These are phyloP conservation scores for Camellia granthamiana DNA, from an alignment of 148 eudicot species.

Conservation along the genomic window DNA sequence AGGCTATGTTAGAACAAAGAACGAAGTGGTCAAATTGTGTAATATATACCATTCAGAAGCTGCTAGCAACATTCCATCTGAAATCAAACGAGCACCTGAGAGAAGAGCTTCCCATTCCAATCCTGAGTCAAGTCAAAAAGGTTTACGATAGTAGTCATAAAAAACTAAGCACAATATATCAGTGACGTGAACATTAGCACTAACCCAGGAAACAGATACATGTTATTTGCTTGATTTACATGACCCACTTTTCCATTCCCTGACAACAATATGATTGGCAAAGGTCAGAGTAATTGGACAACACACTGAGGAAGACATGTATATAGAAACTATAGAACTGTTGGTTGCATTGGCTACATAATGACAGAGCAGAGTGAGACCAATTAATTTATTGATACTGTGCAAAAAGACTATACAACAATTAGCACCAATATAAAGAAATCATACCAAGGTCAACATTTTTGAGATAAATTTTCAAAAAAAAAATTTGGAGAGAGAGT, in stretches of 20 bases:
- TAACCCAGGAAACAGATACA: slow-evolving; percentile 98
- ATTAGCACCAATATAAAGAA: neutral
- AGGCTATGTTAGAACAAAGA: no score
- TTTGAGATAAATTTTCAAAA: slow-evolving; percentile 85
- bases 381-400: neutral
- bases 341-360: neutral
- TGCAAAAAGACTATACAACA: neutral
- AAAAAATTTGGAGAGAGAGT: neutral
- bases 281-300: neutral
- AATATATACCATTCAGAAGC: slow-evolving; percentile 79
- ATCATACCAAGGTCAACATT: slow-evolving; percentile 82
- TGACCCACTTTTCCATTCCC: slow-evolving; percentile 92
- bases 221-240: slow-evolving; percentile 98
- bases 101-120: slow-evolving; percentile 91
- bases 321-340: neutral
- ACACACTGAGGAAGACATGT: neutral
- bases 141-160: slow-evolving; percentile 2
- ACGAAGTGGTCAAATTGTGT: slow-evolving; percentile 5
- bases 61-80: slow-evolving; percentile 95
- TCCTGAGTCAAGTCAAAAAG: slow-evolving; percentile 48
- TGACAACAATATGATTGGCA: slow-evolving; percentile 23
- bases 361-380: neutral
- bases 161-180: neutral
- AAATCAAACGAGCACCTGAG: slow-evolving; percentile 83
- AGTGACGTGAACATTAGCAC: slow-evolving; percentile 28